Evolutionary conservation across 371 early-diverging fungal species (phyloP), one percentile per base, ranked within the genome.

Genomic region (Lichtheimia hyalospora): DNA sequence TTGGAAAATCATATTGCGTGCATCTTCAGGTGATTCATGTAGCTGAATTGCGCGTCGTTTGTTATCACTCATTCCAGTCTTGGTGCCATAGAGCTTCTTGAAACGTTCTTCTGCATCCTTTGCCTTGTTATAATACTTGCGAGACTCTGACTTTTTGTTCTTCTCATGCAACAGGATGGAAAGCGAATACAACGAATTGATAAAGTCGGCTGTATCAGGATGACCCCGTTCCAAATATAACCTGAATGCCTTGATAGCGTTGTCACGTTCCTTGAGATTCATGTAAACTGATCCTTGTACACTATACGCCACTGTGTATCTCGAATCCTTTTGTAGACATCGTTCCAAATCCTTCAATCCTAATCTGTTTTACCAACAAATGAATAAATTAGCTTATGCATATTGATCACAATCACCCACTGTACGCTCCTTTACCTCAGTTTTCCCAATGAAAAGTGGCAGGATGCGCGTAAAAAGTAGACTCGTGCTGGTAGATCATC

Each of bases 341-440:
- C 70, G 66, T 58, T 85, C 84, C 60, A 87, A 68, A 66, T 87
- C 88, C 68, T 84, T 82, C 57, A 83, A 76, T 70, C 86, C 84
- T 28, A 68, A 61, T 63, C 75, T 77, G 2, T 24, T 34, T 0
- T 6, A 21, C 40, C 16, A 39, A 27, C 2, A 39, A 5, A 5
- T 15, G 8, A 34, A 10, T 8, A 10, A 5, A 27, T 27, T 4
- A 27, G 27, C 7, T 27, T 8, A 34, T 8, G 8, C 10, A 8
- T 10, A 8, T 27, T 3, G 27, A 27, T 27, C 27, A 27, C 27
- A 2, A 34, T 1, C 34, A 34, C 0, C 34, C 6, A 10, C 1
- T 34, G 8, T 34, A 34, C 6, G 34, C 34, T 8, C 16, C 15
- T 12, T 57, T 70, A 79, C 84, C 83, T 81, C 46, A 70, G 61